A percentile compares a stretch with the other conserved stretches of the same genome.
phyloP scores from a whole-genome alignment of 306 rosid species.

The Fragaria nilgerrensis region DNA sequence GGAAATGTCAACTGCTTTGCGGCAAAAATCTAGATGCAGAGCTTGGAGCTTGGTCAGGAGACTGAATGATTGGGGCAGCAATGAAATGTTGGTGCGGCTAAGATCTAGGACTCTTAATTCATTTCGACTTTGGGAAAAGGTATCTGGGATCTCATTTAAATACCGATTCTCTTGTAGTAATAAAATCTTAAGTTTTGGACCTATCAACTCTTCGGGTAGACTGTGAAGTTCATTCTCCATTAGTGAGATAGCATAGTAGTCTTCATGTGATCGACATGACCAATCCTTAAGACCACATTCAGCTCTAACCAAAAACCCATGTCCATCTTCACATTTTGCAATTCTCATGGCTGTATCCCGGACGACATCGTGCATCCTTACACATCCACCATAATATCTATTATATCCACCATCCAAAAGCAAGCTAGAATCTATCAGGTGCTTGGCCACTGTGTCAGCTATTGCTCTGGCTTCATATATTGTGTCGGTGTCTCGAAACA shows the following conservation, averaged over 20 bases:
- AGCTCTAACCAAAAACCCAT: not conserved
- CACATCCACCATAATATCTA: not conserved
- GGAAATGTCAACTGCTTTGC: rapidly evolving
- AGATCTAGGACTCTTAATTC: not conserved
- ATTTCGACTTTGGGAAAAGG: not conserved
- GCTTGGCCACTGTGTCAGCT: not conserved
- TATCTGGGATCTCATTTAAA: not conserved
- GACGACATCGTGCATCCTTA: not conserved
- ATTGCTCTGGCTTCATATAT: not conserved
- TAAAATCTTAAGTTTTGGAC: not conserved
- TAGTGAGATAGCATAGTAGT: not conserved
- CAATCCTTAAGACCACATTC: not conserved
- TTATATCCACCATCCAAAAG: no score
- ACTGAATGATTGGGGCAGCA: not conserved
- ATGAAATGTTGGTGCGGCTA: not conserved
- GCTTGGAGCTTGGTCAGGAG: not conserved
- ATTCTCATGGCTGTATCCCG: not conserved
- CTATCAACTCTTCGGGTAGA: not conserved
- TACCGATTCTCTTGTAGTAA: rapidly evolving
- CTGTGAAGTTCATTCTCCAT: rapidly evolving
- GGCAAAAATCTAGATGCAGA: not conserved
- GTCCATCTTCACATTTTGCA: not conserved
- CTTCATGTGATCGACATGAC: not conserved
- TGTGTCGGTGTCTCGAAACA: not conserved
- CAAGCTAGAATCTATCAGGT: not conserved